Conservation (phyloP, 129 eudicot species). For the Cynara cardunculus region DNA sequence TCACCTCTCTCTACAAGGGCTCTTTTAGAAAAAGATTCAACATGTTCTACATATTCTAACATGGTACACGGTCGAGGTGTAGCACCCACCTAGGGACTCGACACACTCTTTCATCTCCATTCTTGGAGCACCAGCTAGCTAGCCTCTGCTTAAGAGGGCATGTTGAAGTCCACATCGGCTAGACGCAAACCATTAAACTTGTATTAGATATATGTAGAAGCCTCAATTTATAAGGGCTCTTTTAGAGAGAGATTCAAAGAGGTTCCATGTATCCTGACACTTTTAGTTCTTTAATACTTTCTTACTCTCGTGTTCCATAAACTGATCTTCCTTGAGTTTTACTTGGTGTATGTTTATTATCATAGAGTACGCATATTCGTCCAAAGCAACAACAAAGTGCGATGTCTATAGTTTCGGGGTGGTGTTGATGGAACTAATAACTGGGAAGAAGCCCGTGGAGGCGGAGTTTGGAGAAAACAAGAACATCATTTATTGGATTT, state of each 20-base stretch:
- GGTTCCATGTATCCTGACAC: neutral
- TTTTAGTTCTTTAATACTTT: neutral
- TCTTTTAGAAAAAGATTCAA: no score
- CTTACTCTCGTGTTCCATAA: neutral
- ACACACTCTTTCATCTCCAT: neutral
- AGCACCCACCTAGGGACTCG: neutral
- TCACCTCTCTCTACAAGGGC: neutral
- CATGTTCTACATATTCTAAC: neutral
- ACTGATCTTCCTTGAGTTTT: neutral
- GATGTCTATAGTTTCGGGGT: conserved; percentile 96
- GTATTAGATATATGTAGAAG: neutral
- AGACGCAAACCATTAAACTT: neutral
- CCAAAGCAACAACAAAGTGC: conserved; percentile 86
- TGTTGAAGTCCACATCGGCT: neutral
- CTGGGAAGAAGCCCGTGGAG: conserved; percentile 91
- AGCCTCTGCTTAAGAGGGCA: neutral
- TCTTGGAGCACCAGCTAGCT: neutral
- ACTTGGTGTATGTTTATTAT: neutral
- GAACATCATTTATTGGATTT: conserved; percentile 85
- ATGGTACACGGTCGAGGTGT: no score
- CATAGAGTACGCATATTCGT: conserved; percentile 79
- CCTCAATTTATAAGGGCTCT: neutral
- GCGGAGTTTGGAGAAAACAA: conserved; percentile 89
- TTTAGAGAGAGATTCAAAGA: neutral
- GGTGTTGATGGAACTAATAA: conserved; percentile 79